These are phyloP conservation scores for Catharanthus roseus DNA, from an alignment of 257 asterid species.

Conservation along the genomic window DNA sequence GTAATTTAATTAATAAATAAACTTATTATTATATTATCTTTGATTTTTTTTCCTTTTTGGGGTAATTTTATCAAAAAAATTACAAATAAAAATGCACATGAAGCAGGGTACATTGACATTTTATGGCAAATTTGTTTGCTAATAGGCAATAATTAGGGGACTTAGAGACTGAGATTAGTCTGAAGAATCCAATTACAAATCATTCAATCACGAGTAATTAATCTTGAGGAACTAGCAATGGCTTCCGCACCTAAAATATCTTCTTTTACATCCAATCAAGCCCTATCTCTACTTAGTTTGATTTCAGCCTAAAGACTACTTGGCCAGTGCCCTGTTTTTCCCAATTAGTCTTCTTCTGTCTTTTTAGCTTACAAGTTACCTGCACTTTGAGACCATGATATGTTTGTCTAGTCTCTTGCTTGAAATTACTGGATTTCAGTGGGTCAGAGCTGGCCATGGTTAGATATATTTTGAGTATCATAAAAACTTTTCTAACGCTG, in stretches of 20 bases:
- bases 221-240: background rate
- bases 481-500: background rate
- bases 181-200: background rate
- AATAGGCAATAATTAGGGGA: background rate
- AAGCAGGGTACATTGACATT: background rate
- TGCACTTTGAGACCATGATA: background rate
- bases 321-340: background rate
- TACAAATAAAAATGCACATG: background rate
- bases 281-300: background rate
- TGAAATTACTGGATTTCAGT: background rate
- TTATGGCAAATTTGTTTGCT: background rate
- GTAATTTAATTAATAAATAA: too few species aligned
- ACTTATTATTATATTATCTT: too few species aligned
- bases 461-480: background rate
- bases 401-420: background rate
- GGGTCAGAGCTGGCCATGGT: background rate
- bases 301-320: background rate
- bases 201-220: background rate
- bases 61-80: too few species aligned
- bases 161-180: background rate
- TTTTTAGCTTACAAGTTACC: background rate
- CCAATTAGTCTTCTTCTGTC: background rate
- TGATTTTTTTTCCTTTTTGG: too few species aligned
- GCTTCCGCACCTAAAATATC: background rate
- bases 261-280: background rate